Evolutionary conservation across 2,329 filamentous ascomycete species (phyloP).

Genomic region (Ambrosiella xylebori): DNA sequence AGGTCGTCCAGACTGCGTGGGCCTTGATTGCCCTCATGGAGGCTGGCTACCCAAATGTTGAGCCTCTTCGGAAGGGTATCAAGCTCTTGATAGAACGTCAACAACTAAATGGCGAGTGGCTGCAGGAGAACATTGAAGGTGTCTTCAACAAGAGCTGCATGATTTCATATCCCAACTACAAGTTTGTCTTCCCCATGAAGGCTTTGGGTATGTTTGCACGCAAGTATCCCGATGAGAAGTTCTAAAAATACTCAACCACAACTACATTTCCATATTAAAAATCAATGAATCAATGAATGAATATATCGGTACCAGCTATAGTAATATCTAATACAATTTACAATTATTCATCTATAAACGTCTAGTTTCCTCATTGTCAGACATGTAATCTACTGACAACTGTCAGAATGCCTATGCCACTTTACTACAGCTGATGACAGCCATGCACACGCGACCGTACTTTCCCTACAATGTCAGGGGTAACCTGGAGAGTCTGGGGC

Average conservation of each 20-base stretch:
- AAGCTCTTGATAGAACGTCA: conserved; percentile 72
- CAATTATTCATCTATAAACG: background rate
- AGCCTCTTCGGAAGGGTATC: conserved; percentile 56
- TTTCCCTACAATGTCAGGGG: background rate
- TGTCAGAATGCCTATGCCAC: background rate
- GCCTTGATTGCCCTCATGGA: conserved; percentile 67
- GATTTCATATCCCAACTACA: conserved; percentile 99
- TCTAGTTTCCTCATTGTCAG: background rate
- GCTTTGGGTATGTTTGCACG: conserved; percentile 77
- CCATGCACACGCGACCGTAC: background rate
- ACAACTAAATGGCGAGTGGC: conserved; percentile 79
- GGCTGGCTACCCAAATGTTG: conserved; percentile 60
- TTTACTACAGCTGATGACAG: background rate
- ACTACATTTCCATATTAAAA: background rate
- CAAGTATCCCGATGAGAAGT: conserved; percentile 48
- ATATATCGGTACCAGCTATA: background rate
- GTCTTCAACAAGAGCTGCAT: conserved; percentile 99
- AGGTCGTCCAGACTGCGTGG: conserved; percentile 93
- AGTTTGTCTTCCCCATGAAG: conserved; percentile 88
- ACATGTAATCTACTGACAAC: background rate
- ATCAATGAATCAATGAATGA: background rate
- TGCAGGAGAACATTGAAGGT: conserved; percentile 88
- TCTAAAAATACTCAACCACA: conserved; percentile 18
- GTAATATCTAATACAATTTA: background rate
- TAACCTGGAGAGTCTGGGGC: background rate